Percentiles rank a stretch among this genome's conserved stretches.
phyloP scores from a whole-genome alignment of 495 filamentous ascomycete genomes.

The Neurospora cerealis region DNA sequence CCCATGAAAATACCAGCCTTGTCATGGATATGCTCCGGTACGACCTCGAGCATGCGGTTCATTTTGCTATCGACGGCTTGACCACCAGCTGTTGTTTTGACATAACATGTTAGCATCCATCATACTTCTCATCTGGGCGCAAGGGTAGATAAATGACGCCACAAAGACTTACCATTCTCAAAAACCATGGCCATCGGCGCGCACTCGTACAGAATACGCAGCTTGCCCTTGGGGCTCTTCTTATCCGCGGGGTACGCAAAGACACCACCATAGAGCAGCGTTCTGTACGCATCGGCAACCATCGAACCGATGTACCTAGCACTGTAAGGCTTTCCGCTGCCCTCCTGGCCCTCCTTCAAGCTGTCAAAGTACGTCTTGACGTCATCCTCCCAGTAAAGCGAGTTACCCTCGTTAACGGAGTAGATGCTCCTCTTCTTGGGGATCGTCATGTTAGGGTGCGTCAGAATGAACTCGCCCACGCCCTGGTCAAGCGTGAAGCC shows the following conservation, averaged over 20 bases:
- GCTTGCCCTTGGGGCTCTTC: conserved; percentile 96
- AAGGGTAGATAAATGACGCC: neutral
- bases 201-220: conserved; percentile 96
- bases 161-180: conserved; percentile 69
- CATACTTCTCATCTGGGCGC: neutral
- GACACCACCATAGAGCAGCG: conserved; percentile 87
- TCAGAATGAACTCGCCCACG: conserved; percentile 96
- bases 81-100: conserved; percentile 56
- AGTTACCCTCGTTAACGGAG: conserved; percentile 98
- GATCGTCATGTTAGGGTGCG: conserved; percentile 87
- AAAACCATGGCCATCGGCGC: conserved; percentile 99
- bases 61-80: conserved; percentile 83
- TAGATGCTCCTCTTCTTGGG: conserved; percentile 78
- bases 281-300: conserved; percentile 97
- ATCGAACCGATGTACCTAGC: conserved; percentile 93
- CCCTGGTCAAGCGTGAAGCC: conserved; percentile 95
- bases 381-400: conserved; percentile 86
- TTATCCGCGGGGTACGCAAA: conserved; percentile 97
- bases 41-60: conserved; percentile 79
- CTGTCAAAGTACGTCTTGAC: conserved; percentile 80
- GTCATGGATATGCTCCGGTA: conserved; percentile 92
- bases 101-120: conserved; percentile 9
- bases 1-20: conserved; percentile 93
- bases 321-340: conserved; percentile 80
- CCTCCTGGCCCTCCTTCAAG: conserved; percentile 63